Percentiles rank a stretch among this genome's conserved stretches.
These are phyloP conservation scores for Hyphodiscus hymeniophilus DNA, from an alignment of 495 filamentous ascomycete genomes.

Conservation along the genomic window DNA sequence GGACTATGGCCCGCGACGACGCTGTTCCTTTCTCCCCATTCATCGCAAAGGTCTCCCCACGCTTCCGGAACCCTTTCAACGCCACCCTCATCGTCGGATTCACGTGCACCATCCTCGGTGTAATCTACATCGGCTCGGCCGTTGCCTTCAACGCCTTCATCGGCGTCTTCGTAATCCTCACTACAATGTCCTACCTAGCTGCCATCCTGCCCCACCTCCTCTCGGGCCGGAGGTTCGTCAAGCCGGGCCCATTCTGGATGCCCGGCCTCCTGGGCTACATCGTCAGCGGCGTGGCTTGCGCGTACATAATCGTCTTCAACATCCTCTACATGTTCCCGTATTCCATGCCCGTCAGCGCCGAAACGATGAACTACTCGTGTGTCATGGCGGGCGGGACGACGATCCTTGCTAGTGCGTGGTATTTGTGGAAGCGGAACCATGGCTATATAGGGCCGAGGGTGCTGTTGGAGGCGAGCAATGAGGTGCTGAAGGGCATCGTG, in stretches of 20 bases:
- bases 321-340: conserved; percentile 61
- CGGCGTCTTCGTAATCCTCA: conserved; percentile 54
- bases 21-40: conserved; percentile 35
- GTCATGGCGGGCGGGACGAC: conserved; percentile 9
- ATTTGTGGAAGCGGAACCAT: too few species aligned
- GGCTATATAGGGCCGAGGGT: too few species aligned
- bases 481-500: too few species aligned
- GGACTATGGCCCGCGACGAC: conserved; percentile 69
- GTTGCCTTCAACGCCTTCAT: conserved; percentile 64
- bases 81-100: conserved; percentile 47
- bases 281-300: conserved; percentile 42
- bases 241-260: conserved; percentile 56
- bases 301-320: conserved; percentile 56
- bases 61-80: conserved; percentile 48
- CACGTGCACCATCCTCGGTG: conserved; percentile 48
- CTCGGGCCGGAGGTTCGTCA: conserved; percentile 43
- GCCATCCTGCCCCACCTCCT: conserved; percentile 61
- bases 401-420: too few species aligned
- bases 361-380: conserved; percentile 45
- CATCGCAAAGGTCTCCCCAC: conserved; percentile 29
- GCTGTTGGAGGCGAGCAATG: too few species aligned
- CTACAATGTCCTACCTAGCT: conserved; percentile 54
- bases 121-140: conserved; percentile 54
- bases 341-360: conserved; percentile 34
- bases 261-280: conserved; percentile 39